These are phyloP conservation scores for Emmonsiellopsis sp. DNA, from an alignment of 2,329 filamentous ascomycete species.

Conservation along the genomic window DNA sequence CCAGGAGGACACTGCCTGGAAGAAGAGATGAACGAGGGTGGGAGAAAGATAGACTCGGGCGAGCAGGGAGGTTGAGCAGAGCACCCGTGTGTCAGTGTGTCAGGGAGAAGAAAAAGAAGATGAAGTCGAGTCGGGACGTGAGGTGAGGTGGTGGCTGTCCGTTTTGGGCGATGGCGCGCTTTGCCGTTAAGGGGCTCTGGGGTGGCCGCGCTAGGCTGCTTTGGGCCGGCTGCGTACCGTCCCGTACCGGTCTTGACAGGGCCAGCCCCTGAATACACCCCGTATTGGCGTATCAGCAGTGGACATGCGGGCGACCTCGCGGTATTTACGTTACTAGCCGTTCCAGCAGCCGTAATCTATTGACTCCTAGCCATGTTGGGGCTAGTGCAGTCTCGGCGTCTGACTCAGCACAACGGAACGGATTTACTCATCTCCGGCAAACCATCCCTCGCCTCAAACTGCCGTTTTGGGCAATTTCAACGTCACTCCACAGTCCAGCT, in stretches of 20 bases:
- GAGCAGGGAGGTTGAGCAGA: constrained; percentile 11
- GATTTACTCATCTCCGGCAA: background rate
- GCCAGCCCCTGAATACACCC: too few species aligned
- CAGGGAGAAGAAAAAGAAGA: background rate
- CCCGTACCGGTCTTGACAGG: too few species aligned
- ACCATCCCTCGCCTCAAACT: background rate
- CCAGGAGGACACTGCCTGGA: background rate
- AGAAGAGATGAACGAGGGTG: constrained; percentile 5
- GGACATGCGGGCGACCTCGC: too few species aligned
- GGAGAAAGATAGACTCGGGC: constrained; percentile 13
- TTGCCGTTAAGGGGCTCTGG: background rate
- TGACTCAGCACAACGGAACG: background rate
- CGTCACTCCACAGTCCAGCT: background rate
- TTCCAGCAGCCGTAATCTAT: background rate
- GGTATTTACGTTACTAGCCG: background rate
- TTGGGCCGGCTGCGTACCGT: background rate
- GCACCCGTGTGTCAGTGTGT: too few species aligned
- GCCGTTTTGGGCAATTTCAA: background rate
- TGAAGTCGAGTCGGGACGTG: constrained; percentile 2
- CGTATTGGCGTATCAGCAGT: too few species aligned
- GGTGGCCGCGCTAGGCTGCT: background rate
- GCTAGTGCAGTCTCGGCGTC: background rate
- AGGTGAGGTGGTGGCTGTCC: background rate
- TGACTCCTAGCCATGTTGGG: background rate
- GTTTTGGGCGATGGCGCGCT: too few species aligned